These are phyloP conservation scores for Biancaea sappan DNA, from an alignment of 306 rosid genomes.

Conservation along the genomic window DNA sequence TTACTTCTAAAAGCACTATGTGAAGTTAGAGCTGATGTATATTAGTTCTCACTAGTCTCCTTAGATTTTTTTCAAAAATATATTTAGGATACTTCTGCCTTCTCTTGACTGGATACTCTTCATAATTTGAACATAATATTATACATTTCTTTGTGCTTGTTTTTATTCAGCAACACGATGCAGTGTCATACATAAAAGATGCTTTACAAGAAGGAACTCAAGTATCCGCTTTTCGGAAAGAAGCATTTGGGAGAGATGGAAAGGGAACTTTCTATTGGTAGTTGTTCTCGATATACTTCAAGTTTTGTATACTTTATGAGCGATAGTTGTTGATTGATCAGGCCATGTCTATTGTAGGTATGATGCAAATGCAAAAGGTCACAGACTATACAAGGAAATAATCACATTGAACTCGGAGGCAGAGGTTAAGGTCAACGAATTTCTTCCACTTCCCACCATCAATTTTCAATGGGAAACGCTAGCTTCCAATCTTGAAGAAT, in stretches of 20 bases:
- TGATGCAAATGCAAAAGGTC: conserved; percentile 69
- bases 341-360: conserved; percentile 60
- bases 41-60: conserved; percentile 25
- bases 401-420: conserved; percentile 41
- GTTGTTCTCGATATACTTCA: conserved; percentile 7
- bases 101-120: conserved; percentile 17
- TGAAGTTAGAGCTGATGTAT: conserved; percentile 87
- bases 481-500: conserved; percentile 69
- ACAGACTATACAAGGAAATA: conserved; percentile 51
- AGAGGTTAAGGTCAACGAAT: conserved; percentile 42
- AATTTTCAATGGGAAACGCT: conserved; percentile 79
- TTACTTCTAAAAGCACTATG: conserved; percentile 81
- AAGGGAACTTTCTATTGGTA: conserved; percentile 75
- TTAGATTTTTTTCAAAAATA: neutral
- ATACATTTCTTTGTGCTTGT: conserved; percentile 24
- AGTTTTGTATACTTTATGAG: neutral
- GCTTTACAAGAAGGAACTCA: conserved; percentile 75
- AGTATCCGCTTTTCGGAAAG: conserved; percentile 68
- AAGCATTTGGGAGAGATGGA: conserved; percentile 64
- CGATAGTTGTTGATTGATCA: conserved; percentile 26
- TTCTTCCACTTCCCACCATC: conserved; percentile 44
- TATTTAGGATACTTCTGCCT: neutral
- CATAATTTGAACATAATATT: neutral
- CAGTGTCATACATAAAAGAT: conserved; percentile 62
- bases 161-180: conserved; percentile 77